These are phyloP conservation scores for Ustilago bromivora DNA, from an alignment of 1,284 basidiomycete genomes.

Conservation along the genomic window DNA sequence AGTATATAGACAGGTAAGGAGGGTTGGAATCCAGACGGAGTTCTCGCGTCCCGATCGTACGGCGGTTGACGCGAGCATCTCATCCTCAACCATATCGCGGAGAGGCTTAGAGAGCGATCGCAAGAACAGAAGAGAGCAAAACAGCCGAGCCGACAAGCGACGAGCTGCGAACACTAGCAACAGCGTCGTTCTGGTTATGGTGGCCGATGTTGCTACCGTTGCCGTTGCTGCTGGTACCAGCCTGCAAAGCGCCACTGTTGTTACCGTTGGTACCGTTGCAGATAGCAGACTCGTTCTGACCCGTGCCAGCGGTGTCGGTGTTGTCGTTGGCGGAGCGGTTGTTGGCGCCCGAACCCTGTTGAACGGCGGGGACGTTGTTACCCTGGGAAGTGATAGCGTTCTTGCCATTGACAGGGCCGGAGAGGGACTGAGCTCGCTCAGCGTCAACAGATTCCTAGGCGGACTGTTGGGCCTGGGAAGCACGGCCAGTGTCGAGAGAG, in stretches of 20 bases:
- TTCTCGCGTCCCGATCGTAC: conserved; percentile 23
- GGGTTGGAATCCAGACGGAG: background rate
- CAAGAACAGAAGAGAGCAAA: conserved; percentile 11
- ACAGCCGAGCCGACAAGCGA: conserved; percentile 9
- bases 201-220: conserved; percentile 32
- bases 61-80: conserved; percentile 22
- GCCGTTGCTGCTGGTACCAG: conserved; percentile 3
- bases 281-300: conserved; percentile 30
- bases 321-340: conserved; percentile 42
- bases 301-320: conserved; percentile 25
- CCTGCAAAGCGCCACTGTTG: conserved; percentile 35
- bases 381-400: conserved; percentile 56
- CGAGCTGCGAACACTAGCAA: background rate
- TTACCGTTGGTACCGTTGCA: conserved; percentile 39
- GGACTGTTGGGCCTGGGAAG: conserved; percentile 50
- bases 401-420: conserved; percentile 43
- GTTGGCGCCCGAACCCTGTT: conserved; percentile 37
- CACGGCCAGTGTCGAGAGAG: conserved; percentile 42
- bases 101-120: conserved; percentile 17
- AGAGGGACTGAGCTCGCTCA: conserved; percentile 23
- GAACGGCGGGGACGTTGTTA: conserved; percentile 41
- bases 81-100: background rate
- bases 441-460: conserved; percentile 33
- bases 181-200: conserved; percentile 22
- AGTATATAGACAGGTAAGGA: background rate